A percentile compares a stretch with the other conserved stretches of the same genome.
These are phyloP conservation scores for Phialemoniopsis sp. DNA, from an alignment of 2,329 filamentous ascomycete genomes.

Conservation along the genomic window DNA sequence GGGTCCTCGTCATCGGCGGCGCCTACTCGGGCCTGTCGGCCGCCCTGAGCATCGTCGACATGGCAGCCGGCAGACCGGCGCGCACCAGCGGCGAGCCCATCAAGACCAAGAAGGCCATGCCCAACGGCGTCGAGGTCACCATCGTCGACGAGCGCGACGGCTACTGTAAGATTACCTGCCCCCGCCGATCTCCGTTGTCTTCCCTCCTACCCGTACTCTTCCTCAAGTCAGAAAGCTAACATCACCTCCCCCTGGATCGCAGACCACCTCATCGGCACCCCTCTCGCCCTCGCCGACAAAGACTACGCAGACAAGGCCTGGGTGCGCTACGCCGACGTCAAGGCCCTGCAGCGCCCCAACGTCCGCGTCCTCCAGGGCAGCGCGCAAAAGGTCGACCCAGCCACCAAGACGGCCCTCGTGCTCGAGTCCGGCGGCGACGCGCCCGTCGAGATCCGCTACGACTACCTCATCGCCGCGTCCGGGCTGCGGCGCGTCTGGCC, in stretches of 20 bases:
- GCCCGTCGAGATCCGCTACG: constrained; percentile 42
- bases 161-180: constrained; percentile 61
- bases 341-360: constrained; percentile 58
- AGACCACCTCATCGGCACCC: constrained; percentile 76
- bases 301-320: constrained; percentile 65
- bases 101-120: constrained; percentile 11
- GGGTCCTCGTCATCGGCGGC: constrained; percentile 65
- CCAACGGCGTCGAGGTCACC: constrained; percentile 62
- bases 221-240: not conserved
- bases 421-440: constrained; percentile 13
- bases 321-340: constrained; percentile 64
- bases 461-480: constrained; percentile 71
- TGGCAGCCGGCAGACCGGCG: constrained; percentile 52
- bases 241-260: not conserved
- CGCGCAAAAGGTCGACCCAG: constrained; percentile 55
- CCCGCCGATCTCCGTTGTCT: too few relatives aligned
- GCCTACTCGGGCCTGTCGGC: constrained; percentile 69
- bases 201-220: constrained; percentile 3
- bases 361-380: constrained; percentile 64
- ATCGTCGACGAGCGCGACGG: constrained; percentile 78
- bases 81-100: constrained; percentile 29
- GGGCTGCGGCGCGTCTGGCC: constrained; percentile 69
- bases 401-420: constrained; percentile 49
- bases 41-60: constrained; percentile 63
- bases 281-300: constrained; percentile 63